Evolutionary conservation across 2,329 filamentous ascomycete genomes (phyloP), one percentile per base, ranked within the genome.

Genomic region (Colletotrichum coccodes): DNA sequence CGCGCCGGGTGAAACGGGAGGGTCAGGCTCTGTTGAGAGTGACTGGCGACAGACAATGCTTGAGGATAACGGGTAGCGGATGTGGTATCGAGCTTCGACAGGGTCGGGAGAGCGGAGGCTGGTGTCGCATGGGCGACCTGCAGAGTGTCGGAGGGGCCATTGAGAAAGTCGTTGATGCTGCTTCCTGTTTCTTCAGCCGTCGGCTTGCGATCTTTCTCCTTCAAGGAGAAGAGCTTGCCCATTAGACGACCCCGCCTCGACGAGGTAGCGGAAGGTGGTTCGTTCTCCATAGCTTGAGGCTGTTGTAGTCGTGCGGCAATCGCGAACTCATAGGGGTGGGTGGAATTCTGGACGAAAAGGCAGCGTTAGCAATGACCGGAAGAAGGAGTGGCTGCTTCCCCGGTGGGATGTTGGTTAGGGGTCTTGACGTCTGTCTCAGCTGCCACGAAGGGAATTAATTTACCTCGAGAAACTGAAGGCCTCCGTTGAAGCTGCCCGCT

Each of bases 91-190:
- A 90, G 83, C 74, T 79, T 82, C 63, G 83, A 78, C 28, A 85
- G 79, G 56, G 83, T 80, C 46, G 85, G 87, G 62, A 81, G 73
- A 76, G 78, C 58, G 79, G 78, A 64, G 42, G 83, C 82, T 38
- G 83, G 81, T 14, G 80, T 75, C 34, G 86, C 80, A 72, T 89
- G 85, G 54, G 83, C 81, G 71, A 89, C 82, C 70, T 84, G 81
- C 63, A 90, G 79, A 68, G 83, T 85, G 77, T 91, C 88, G 68
- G 86, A 79, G 42, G 84, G 81, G 68, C 86, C 86, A 74, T 84
- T 84, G 59, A 91, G 82, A 77, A 91, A 91, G 71, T 86, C 85
- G 74, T 90, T 85, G 70, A 91, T 81, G 57, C 87, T 84, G 73
- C 80, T 80, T 47, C 79, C 79, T 14, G 78, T 79, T 58, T 78